A percentile compares a stretch with the other conserved stretches of the same genome.
Evolutionary conservation across 805 yeast species (phyloP).

Genomic region (Wickerhamomyces ciferrii): DNA sequence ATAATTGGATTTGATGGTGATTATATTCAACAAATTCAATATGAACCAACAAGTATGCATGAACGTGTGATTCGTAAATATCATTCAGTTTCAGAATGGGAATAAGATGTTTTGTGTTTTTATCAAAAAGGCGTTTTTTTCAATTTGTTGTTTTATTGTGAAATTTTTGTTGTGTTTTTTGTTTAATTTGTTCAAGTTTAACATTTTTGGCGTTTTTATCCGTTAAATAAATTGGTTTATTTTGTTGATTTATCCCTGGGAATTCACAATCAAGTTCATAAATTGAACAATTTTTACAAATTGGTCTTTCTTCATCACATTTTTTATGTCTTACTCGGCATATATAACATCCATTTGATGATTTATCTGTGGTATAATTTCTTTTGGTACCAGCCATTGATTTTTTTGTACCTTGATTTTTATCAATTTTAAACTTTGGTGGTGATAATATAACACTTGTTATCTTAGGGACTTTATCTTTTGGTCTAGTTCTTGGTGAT

Average conservation of each 20-base stretch:
- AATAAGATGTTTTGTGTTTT: conserved; percentile 8
- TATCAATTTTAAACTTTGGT: neutral
- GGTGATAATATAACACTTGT: neutral
- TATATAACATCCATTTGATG: conserved; percentile 40
- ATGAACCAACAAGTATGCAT: conserved; percentile 13
- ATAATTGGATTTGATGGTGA: conserved; percentile 46
- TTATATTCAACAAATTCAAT: conserved; percentile 19
- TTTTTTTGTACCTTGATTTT: neutral
- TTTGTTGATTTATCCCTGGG: neutral
- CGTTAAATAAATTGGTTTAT: conserved; percentile 6
- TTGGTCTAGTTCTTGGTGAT: neutral
- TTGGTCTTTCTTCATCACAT: conserved; percentile 57
- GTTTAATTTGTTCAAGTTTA: neutral
- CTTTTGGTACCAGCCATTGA: neutral
- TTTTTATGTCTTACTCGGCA: conserved; percentile 59
- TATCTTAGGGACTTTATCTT: neutral
- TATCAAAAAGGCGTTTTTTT: too few species aligned
- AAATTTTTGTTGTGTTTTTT: neutral
- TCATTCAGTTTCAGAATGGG: conserved; percentile 21
- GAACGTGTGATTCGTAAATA: conserved; percentile 17
- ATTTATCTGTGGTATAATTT: neutral
- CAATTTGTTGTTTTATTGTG: conserved; percentile 1
- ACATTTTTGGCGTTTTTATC: neutral
- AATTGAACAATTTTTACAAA: conserved; percentile 44
- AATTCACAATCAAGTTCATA: conserved; percentile 7